Conservation (phyloP, 805 yeast genomes). For the Suhomyces sp. region DNA sequence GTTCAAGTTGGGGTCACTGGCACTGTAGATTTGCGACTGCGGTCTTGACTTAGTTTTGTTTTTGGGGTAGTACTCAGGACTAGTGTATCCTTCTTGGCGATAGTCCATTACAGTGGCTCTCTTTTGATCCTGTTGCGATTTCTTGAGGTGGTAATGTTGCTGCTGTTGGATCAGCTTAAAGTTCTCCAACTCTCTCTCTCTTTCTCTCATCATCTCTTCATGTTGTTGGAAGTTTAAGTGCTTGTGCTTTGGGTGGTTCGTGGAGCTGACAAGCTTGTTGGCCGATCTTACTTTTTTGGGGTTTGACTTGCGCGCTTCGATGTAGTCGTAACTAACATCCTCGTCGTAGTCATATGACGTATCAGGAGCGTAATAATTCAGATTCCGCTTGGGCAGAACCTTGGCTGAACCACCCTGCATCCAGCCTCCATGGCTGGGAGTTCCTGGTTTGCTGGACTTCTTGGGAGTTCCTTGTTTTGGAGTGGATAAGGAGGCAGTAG, state of each 20-base stretch:
- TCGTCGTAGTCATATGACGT: conserved; percentile 17
- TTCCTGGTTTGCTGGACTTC: conserved; percentile 3
- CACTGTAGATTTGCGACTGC: conserved; percentile 12
- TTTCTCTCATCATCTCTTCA: conserved; percentile 13
- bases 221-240: conserved; percentile 16
- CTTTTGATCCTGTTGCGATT: conserved; percentile 9
- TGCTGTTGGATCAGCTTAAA: conserved; percentile 30
- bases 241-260: conserved; percentile 17
- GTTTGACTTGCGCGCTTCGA: conserved; percentile 5
- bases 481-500: conserved; percentile 16
- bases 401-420: conserved; percentile 3
- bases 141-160: conserved; percentile 26
- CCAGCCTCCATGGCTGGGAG: conserved; percentile 7
- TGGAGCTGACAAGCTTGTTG: conserved; percentile 15
- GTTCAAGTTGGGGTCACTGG: not conserved
- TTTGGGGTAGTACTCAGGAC: not conserved
- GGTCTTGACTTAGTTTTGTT: conserved; percentile 14
- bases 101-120: conserved; percentile 6
- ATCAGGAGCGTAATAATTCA: conserved; percentile 10
- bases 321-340: conserved; percentile 22
- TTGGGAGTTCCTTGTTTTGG: conserved; percentile 12
- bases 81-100: conserved; percentile 1
- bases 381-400: conserved; percentile 10
- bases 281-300: conserved; percentile 13
- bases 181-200: conserved; percentile 30